Evolutionary conservation across 2,329 filamentous ascomycete genomes (phyloP).

Genomic region (Torrubiella hemipterigena): DNA sequence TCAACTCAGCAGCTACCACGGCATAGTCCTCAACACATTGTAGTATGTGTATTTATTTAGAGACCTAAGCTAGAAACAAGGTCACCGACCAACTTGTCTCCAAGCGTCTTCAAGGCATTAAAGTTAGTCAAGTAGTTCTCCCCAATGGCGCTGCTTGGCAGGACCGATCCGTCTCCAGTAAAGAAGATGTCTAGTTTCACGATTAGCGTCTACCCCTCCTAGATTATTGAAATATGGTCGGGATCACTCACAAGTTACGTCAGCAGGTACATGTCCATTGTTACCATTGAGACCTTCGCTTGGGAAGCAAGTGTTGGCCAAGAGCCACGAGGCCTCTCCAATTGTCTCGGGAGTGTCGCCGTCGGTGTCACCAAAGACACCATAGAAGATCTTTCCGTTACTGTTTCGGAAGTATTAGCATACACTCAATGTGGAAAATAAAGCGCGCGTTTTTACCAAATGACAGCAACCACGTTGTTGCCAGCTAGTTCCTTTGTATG

Average conservation of each 20-base stretch:
- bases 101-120: slow-evolving; percentile 2
- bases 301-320: slow-evolving; percentile 3
- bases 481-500: slow-evolving; percentile 1
- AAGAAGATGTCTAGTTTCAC: slow-evolving; percentile 2
- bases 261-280: neutral
- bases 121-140: slow-evolving; percentile 3
- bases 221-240: neutral
- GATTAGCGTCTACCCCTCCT: neutral
- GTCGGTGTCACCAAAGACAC: slow-evolving; percentile 2
- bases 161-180: slow-evolving; percentile 1
- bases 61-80: slow-evolving; percentile 1
- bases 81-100: neutral
- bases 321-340: slow-evolving; percentile 3
- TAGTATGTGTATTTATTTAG: too few relatives aligned
- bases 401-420: neutral
- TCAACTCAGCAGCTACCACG: too few relatives aligned
- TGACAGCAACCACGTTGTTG: slow-evolving; percentile 3
- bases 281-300: slow-evolving; percentile 2
- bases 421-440: neutral
- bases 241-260: slow-evolving; percentile 3
- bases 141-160: slow-evolving; percentile 2
- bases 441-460: slow-evolving; percentile 1
- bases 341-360: slow-evolving; percentile 2
- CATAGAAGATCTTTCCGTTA: slow-evolving; percentile 3
- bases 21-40: too few relatives aligned